Conservation (phyloP, 208 protist genomes). For the Wallacemonas sp. region DNA sequence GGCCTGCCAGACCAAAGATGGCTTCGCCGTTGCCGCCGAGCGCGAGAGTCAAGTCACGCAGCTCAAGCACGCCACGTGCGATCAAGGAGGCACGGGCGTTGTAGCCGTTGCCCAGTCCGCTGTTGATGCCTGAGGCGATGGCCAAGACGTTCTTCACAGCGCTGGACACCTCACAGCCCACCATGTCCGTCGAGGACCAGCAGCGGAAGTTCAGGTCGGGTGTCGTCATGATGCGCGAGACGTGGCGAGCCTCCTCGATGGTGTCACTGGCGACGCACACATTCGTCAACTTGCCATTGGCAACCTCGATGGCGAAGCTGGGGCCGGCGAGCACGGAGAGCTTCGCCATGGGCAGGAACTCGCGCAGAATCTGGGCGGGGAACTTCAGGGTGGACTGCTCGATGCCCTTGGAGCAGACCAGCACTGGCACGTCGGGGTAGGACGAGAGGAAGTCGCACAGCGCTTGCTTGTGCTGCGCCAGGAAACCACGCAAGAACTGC, state of each 20-base stretch:
- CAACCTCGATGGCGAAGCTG: slow-evolving; percentile 91
- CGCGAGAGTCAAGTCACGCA: slow-evolving; percentile 75
- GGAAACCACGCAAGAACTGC: slow-evolving; percentile 80
- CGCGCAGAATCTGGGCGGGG: slow-evolving; percentile 72
- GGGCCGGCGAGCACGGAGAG: slow-evolving; percentile 81
- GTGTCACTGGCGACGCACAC: slow-evolving; percentile 65
- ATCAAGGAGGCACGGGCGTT: slow-evolving; percentile 86
- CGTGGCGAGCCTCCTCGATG: slow-evolving; percentile 47
- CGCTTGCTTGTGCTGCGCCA: slow-evolving; percentile 40
- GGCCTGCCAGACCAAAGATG: slow-evolving; percentile 84
- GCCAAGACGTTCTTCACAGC: slow-evolving; percentile 92
- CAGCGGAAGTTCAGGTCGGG: slow-evolving; percentile 71
- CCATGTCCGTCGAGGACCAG: slow-evolving; percentile 77
- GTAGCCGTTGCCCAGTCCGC: slow-evolving; percentile 64
- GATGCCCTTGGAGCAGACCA: slow-evolving; percentile 86
- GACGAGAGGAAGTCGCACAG: slow-evolving; percentile 40
- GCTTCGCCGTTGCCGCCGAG: slow-evolving; percentile 75
- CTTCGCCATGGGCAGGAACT: slow-evolving; percentile 57
- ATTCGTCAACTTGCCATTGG: slow-evolving; percentile 69
- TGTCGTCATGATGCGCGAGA: slow-evolving; percentile 81
- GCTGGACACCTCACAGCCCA: slow-evolving; percentile 88
- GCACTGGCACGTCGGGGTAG: slow-evolving; percentile 43
- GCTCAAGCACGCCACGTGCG: slow-evolving; percentile 79
- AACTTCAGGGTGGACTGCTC: slow-evolving; percentile 77
- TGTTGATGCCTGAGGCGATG: slow-evolving; percentile 75